Evolutionary conservation across 1,284 basidiomycete species (phyloP).

Genomic region (Prillingera fragicola): DNA sequence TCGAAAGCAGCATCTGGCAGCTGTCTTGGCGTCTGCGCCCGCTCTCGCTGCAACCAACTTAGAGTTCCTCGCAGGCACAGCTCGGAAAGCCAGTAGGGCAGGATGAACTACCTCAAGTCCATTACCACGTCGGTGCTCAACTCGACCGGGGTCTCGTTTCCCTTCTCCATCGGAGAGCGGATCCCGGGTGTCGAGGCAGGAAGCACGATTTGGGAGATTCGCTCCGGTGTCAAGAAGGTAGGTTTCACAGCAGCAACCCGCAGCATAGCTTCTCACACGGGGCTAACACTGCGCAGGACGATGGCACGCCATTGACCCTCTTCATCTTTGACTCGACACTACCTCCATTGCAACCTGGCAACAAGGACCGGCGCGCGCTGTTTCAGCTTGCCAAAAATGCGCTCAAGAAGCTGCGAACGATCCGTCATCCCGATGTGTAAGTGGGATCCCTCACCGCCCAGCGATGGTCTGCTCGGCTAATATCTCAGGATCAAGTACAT

Average conservation of each 20-base stretch:
- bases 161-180: constrained; percentile 77
- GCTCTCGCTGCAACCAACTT: no score
- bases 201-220: constrained; percentile 70
- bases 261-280: not conserved
- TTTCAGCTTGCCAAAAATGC: constrained; percentile 84
- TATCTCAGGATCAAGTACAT: constrained; percentile 71
- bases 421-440: constrained; percentile 84
- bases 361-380: constrained; percentile 55
- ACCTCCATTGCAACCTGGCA: constrained; percentile 44
- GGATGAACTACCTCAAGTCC: constrained; percentile 49
- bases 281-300: constrained; percentile 60
- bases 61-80: no score
- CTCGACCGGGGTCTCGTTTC: constrained; percentile 81
- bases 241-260: constrained; percentile 25
- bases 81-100: no score
- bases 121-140: constrained; percentile 66
- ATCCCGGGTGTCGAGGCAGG: constrained; percentile 61
- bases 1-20: no score
- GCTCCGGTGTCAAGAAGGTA: constrained; percentile 82
- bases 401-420: constrained; percentile 80
- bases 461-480: not conserved
- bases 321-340: constrained; percentile 74
- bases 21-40: no score
- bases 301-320: constrained; percentile 72
- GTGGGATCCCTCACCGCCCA: no score